Evolutionary conservation across 2,329 filamentous ascomycete species (phyloP).

Genomic region (Podosphaera aphanis): DNA sequence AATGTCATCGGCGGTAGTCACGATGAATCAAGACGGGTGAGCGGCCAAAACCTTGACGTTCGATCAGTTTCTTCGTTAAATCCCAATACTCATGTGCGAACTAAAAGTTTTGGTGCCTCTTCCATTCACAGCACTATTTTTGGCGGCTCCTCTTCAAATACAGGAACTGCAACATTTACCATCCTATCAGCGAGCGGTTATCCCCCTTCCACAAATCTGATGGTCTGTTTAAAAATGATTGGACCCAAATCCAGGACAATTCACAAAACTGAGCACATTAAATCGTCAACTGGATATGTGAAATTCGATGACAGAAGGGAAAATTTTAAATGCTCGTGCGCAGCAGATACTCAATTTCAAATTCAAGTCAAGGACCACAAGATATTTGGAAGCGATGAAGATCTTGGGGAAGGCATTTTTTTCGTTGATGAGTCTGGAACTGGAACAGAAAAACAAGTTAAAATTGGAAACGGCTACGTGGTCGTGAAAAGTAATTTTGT

Average conservation of each 20-base stretch:
- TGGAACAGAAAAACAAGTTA: conserved; percentile 47
- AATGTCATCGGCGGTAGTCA: conserved; percentile 2
- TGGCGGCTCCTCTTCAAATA: conserved; percentile 27
- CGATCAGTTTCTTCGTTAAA: conserved; percentile 11
- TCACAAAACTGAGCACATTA: conserved; percentile 81
- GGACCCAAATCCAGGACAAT: conserved; percentile 51
- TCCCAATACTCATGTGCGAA: conserved; percentile 18
- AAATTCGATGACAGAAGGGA: conserved; percentile 42
- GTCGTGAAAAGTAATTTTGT: conserved; percentile 52
- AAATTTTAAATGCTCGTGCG: conserved; percentile 53
- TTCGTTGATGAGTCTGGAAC: conserved; percentile 63
- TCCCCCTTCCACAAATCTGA: conserved; percentile 54
- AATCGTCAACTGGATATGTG: conserved; percentile 40
- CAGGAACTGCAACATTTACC: conserved; percentile 58
- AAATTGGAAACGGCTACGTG: conserved; percentile 49
- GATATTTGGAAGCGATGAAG: conserved; percentile 61
- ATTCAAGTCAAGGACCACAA: conserved; percentile 67
- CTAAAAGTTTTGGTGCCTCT: conserved; percentile 36
- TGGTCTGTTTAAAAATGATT: conserved; percentile 46
- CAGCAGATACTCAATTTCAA: conserved; percentile 68
- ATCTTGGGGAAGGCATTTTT: conserved; percentile 68
- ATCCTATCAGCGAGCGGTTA: conserved; percentile 60
- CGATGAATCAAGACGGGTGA: conserved; percentile 2
- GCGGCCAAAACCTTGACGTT: conserved; percentile 3
- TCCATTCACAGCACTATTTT: conserved; percentile 42